These are phyloP conservation scores for Papiliotrema fonsecae DNA, from an alignment of 1,284 basidiomycete species.

Conservation along the genomic window DNA sequence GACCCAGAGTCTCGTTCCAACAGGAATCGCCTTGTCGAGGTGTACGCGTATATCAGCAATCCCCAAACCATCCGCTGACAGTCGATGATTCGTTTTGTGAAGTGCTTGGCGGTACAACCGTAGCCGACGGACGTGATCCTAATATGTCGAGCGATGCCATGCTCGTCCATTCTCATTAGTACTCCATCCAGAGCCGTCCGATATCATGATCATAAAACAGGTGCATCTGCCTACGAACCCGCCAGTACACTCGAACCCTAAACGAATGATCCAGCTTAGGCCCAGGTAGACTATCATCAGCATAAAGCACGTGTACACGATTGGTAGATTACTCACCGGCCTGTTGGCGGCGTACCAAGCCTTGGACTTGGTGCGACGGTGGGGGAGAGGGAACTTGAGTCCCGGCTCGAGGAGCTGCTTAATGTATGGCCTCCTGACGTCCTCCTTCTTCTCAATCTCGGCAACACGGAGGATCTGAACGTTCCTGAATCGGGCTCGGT, in stretches of 20 bases:
- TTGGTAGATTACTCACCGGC: conserved; percentile 26
- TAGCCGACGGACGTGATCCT: too few species aligned
- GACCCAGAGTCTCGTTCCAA: too few species aligned
- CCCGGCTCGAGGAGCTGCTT: conserved; percentile 86
- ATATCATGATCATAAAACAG: not conserved
- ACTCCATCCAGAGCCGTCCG: not conserved
- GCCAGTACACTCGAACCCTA: not conserved
- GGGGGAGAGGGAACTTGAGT: conserved; percentile 97
- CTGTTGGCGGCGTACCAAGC: conserved; percentile 51
- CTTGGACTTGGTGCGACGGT: conserved; percentile 59
- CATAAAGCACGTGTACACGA: not conserved
- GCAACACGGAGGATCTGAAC: conserved; percentile 57
- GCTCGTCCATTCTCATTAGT: not conserved
- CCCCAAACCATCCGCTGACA: too few species aligned
- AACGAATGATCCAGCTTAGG: conserved; percentile 4
- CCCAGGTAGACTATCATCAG: conserved; percentile 8
- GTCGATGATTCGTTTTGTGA: too few species aligned
- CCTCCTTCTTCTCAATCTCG: conserved; percentile 84
- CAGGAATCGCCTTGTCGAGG: too few species aligned
- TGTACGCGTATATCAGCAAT: too few species aligned
- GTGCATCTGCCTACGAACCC: conserved; percentile 2
- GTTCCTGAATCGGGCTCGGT: conserved; percentile 98
- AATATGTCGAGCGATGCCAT: too few species aligned
- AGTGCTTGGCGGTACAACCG: too few species aligned
- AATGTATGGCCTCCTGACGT: conserved; percentile 86